phyloP scores from a whole-genome alignment of 305 asterid genomes.

The Striga hermonthica region DNA sequence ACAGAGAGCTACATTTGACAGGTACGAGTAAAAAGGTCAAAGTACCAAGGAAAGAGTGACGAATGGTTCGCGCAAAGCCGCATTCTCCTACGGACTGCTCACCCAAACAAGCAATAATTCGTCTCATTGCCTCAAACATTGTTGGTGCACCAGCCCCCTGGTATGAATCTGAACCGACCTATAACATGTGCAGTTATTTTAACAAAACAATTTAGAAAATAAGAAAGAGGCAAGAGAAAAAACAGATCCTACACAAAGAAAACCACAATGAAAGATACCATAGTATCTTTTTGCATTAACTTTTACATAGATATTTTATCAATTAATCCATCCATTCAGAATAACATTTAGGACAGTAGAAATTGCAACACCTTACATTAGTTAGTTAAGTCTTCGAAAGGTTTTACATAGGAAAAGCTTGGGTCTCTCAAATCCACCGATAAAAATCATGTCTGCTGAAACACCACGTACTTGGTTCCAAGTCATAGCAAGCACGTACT shows the following conservation, averaged over 20 bases:
- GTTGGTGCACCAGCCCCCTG: slow-evolving; percentile 99
- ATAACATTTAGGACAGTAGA: background rate
- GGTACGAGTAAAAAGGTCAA: slow-evolving; percentile 18
- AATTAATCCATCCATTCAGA: slow-evolving; percentile 11
- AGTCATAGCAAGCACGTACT: too few species aligned
- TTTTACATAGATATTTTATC: slow-evolving; percentile 18
- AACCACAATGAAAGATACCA: background rate
- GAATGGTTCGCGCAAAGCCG: slow-evolving; percentile 70
- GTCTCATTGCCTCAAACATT: slow-evolving; percentile 95
- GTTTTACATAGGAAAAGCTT: too few species aligned
- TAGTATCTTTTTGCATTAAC: slow-evolving; percentile 15
- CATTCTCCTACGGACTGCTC: slow-evolving; percentile 60
- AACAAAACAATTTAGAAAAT: slow-evolving; percentile 6
- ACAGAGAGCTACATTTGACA: slow-evolving; percentile 21
- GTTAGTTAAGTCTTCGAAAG: background rate
- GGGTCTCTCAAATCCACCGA: too few species aligned
- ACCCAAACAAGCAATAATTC: slow-evolving; percentile 63
- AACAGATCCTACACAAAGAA: background rate
- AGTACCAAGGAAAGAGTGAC: slow-evolving; percentile 86
- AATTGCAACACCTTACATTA: background rate
- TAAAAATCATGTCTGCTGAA: too few species aligned
- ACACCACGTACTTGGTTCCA: too few species aligned
- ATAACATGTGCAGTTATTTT: slow-evolving; percentile 22
- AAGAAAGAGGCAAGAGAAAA: background rate
- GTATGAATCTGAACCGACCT: slow-evolving; percentile 98